Conservation (phyloP, 768 basidiomycete species). For the Lentinula raphanica region DNA sequence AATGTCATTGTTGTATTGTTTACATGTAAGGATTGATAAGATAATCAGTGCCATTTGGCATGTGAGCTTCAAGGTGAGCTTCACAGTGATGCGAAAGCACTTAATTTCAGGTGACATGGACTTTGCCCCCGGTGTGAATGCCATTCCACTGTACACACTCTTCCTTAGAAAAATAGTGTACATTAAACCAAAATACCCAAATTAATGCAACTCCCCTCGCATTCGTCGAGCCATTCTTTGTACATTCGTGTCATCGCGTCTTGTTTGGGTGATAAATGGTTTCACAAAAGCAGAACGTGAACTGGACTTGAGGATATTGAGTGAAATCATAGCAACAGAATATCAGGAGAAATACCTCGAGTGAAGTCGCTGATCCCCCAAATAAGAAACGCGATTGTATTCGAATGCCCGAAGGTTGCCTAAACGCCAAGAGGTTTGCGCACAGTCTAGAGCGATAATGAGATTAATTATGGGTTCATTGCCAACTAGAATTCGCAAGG, state of each 20-base stretch:
- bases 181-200: too few species aligned
- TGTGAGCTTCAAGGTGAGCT: too few species aligned
- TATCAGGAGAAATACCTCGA: slow-evolving; percentile 33
- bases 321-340: background rate
- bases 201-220: background rate
- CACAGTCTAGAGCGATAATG: slow-evolving; percentile 19
- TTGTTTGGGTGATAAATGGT: slow-evolving; percentile 60
- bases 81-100: too few species aligned
- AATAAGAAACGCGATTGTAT: slow-evolving; percentile 71
- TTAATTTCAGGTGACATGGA: too few species aligned
- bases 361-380: slow-evolving; percentile 54
- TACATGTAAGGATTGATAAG: too few species aligned
- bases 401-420: slow-evolving; percentile 54
- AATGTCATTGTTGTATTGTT: too few species aligned
- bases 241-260: slow-evolving; percentile 70
- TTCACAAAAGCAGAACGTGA: slow-evolving; percentile 36
- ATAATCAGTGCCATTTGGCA: too few species aligned
- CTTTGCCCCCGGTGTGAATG: too few species aligned
- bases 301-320: slow-evolving; percentile 7
- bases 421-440: slow-evolving; percentile 43
- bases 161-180: too few species aligned
- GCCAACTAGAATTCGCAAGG: background rate
- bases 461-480: background rate
- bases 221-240: slow-evolving; percentile 40
- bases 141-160: too few species aligned